Base-by-base conservation (phyloP, 352 stramenopile species). In the Phytophthora pseudosyringae region DNA sequence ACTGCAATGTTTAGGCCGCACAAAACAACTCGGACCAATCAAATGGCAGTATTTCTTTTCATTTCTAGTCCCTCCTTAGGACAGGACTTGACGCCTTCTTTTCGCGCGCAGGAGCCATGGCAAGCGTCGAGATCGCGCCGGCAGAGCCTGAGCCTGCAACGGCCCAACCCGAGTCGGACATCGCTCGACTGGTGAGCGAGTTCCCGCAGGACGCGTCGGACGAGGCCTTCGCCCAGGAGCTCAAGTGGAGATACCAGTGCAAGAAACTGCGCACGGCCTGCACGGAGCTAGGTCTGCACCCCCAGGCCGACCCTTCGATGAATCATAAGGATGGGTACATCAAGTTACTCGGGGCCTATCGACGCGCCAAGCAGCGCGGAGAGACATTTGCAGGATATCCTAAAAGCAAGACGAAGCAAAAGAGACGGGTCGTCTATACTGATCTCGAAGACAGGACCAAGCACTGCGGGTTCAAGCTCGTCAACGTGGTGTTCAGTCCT, bases 271-370 rank as follows among this genome's bases (percentile, higher is more conserved):
- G 51, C 12, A 10, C 35, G 10, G 29, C 29, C 18, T 68, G 60
- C 31, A 68, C 60, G 1, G 28, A 63, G 36, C 29, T 68, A 47
- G 51, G 44, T 9, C 18, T 68, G 38, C 43, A 68, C 28, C 51
- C 60, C 32, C 60, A 63, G 60, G 43, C 60, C 15, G 51, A 68
- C n/a, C 36, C 44, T 26, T 11, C 21, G 4, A 48, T 32, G n/a
- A 67, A 67, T 21, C 41, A 55, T 11, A 68, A 68, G 25, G 35
- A 52, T 40, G 60, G 60, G 5, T 68, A 63, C 25, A 57, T 63
- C 25, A 32, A 52, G 28, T 33, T 63, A 21, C 18, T 68, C 16
- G 16, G 10, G 5, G 35, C 39, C 38, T 68, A 68, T 13, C 60
- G 60, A 31, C 52, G 60, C 21, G 35, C 60, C 25, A 54, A 56